phyloP scores from a whole-genome alignment of 495 filamentous ascomycete species.

The Aspergillus diversus region DNA sequence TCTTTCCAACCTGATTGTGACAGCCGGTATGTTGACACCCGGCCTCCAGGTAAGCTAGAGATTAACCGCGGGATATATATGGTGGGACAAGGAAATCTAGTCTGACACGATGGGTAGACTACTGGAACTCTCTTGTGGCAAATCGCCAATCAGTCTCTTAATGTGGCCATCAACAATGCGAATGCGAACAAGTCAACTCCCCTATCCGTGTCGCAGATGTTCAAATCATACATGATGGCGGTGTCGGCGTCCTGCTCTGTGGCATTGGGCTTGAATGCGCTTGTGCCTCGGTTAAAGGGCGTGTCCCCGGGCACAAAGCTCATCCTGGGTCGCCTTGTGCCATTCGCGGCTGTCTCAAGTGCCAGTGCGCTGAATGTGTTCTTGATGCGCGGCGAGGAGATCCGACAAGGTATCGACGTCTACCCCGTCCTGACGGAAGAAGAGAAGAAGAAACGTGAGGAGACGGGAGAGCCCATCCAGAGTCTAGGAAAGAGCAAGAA shows the following conservation, averaged over 20 bases:
- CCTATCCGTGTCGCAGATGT: conserved; percentile 75
- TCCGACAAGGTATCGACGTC: conserved; percentile 91
- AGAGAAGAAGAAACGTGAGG: conserved; percentile 51
- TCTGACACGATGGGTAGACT: conserved; percentile 53
- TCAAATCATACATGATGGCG: conserved; percentile 87
- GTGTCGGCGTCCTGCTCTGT: conserved; percentile 92
- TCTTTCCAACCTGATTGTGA: conserved; percentile 90
- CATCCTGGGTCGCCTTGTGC: conserved; percentile 80
- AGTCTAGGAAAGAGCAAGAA: conserved; percentile 83
- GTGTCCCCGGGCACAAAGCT: conserved; percentile 72
- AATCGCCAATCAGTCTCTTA: conserved; percentile 94
- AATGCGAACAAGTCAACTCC: conserved; percentile 97
- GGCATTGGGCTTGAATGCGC: conserved; percentile 85
- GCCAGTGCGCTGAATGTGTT: conserved; percentile 94
- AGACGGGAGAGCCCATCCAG: conserved; percentile 60
- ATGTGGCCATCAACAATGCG: conserved; percentile 94
- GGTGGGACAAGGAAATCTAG: neutral
- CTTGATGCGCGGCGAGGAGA: conserved; percentile 96
- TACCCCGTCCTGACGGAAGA: conserved; percentile 66
- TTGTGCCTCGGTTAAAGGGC: conserved; percentile 82
- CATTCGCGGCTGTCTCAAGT: conserved; percentile 91
- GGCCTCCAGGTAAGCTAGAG: conserved; percentile 43
- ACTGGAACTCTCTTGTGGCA: conserved; percentile 93
- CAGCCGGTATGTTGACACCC: conserved; percentile 97
- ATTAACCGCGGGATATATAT: neutral